phyloP scores from a whole-genome alignment of 225 moss, liverwort and hornwort genomes.

The Bryum argenteum region DNA sequence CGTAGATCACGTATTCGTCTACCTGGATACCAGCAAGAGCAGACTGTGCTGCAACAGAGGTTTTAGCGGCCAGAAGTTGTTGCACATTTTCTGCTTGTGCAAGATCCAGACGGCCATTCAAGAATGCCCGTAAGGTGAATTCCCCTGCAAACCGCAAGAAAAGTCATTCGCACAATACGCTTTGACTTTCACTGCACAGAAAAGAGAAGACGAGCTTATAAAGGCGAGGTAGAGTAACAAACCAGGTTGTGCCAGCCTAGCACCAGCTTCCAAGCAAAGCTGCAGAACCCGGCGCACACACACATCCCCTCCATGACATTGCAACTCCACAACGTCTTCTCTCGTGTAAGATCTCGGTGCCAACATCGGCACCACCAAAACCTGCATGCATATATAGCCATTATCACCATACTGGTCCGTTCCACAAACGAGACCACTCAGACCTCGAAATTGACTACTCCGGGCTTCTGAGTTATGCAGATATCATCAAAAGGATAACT shows the following conservation, averaged over 20 bases:
- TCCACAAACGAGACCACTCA: slow-evolving; percentile 7
- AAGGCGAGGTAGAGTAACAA: slow-evolving; percentile 11
- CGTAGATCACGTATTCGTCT: not conserved
- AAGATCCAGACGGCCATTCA: slow-evolving; percentile 94
- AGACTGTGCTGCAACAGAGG: slow-evolving; percentile 83
- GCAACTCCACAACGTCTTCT: slow-evolving; percentile 96
- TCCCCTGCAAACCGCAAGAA: slow-evolving; percentile 64
- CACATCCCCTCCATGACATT: slow-evolving; percentile 95
- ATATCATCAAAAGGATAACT: not conserved
- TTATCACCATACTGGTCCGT: not conserved
- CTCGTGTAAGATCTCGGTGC: slow-evolving; percentile 95
- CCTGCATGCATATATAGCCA: slow-evolving; percentile 54
- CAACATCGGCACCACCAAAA: slow-evolving; percentile 89
- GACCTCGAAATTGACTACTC: not conserved
- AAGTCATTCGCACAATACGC: slow-evolving; percentile 9
- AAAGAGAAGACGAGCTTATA: not conserved
- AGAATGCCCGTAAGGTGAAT: slow-evolving; percentile 89
- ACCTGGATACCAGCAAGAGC: slow-evolving; percentile 95
- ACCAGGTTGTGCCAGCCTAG: slow-evolving; percentile 98
- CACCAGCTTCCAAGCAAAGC: slow-evolving; percentile 93
- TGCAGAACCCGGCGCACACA: slow-evolving; percentile 91
- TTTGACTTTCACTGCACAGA: not conserved
- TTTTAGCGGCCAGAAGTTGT: slow-evolving; percentile 84
- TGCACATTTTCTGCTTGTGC: slow-evolving; percentile 93
- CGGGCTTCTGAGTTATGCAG: slow-evolving; percentile 4